Conservation (phyloP, 1,139 yeast genomes). For the Suhomyces bribrorum region DNA sequence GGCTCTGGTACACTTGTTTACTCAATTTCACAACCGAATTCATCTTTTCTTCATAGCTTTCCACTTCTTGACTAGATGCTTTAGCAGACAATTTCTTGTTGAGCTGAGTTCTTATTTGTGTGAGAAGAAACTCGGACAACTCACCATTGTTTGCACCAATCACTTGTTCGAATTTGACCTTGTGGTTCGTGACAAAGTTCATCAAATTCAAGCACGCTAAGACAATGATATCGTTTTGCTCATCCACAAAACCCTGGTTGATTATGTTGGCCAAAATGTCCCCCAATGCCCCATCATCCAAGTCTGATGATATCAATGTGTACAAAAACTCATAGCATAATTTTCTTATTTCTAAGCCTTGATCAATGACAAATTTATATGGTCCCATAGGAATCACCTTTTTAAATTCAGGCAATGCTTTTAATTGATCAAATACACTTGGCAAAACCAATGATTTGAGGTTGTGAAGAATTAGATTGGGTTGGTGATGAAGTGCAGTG, state of each 20-base stretch:
- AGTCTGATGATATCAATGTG: conserved; percentile 42
- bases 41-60: conserved; percentile 34
- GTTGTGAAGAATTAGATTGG: conserved; percentile 15
- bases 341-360: conserved; percentile 74
- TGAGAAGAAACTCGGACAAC: conserved; percentile 24
- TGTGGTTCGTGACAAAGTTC: conserved; percentile 27
- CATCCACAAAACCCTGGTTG: conserved; percentile 37
- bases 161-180: conserved; percentile 19
- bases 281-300: conserved; percentile 24
- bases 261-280: conserved; percentile 32
- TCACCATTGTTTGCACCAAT: conserved; percentile 19
- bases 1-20: conserved; percentile 11
- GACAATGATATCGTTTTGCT: conserved; percentile 42
- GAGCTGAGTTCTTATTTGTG: conserved; percentile 29
- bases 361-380: conserved; percentile 78
- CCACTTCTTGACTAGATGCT: conserved; percentile 47
- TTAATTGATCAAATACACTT: conserved; percentile 55
- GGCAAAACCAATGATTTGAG: conserved; percentile 36
- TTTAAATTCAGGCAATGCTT: conserved; percentile 56
- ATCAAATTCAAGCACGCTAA: conserved; percentile 37
- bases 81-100: conserved; percentile 41
- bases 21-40: conserved; percentile 31
- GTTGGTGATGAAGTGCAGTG: conserved; percentile 56
- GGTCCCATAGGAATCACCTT: conserved; percentile 83
- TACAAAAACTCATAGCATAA: conserved; percentile 71